Evolutionary conservation across 192 early-diverging fungal genomes (phyloP), one percentile per base, ranked within the genome.

Genomic region (Backusella westeae): DNA sequence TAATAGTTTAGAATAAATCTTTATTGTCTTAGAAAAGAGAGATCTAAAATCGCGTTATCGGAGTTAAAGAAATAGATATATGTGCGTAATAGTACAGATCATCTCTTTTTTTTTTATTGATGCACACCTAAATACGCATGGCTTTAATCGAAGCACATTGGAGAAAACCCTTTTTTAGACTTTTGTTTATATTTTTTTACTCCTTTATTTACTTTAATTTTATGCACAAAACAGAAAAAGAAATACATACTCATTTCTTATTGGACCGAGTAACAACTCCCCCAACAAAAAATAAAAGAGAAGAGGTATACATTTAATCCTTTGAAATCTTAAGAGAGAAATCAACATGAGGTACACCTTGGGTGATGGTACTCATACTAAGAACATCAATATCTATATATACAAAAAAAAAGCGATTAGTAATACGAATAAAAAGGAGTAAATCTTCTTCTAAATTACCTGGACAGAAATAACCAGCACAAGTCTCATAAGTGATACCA

Each of bases 281-380:
- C 10, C 42, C 32, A 32, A 14, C 15, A 44, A 4, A 44, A 44
- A 44, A 44, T 4, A 44, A 44, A 44, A 44, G 0, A 17, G 4
- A 26, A 36, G 19, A 41, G 34, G 5, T 9, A 26, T 35, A 35
- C 21, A 35, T 36, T 21, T 63, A 63, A 63, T 69, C 63, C 44
- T 79, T 66, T 52, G 10, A 44, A 34, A 99, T 93, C 82, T 99
- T 99, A 68, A 99, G 90, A 6, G 98, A 99, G 84, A 96, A 99
- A 79, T 99, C 98, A 34, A 99, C 92, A 81, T 97, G 95, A 19
- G 94, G 94, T 5, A 99, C 98, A 77, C 94, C 91, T 77, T 99
- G 98, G 8, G 96, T 94, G 76, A 99, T 87, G 53, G 91, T 89
- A 36, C 96, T 95, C 91, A 99, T 93, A 75, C 92, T 94, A 35